phyloP scores from a whole-genome alignment of 345 rosid genomes.

The Dipteronia sinensis region DNA sequence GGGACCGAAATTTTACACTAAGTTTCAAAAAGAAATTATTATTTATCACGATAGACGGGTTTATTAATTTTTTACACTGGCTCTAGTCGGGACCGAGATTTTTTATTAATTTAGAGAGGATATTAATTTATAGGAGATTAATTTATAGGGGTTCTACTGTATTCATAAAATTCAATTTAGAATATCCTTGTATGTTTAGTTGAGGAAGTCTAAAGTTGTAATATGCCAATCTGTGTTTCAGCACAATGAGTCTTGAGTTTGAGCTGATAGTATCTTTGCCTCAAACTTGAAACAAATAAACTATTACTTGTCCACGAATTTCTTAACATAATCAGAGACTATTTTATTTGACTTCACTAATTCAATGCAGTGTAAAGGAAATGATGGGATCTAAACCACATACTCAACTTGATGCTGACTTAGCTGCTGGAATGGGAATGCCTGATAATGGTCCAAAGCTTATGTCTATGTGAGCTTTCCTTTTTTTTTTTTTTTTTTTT shows the following conservation, averaged over 20 bases:
- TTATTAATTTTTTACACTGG: too few relatives aligned
- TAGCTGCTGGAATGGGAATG: conserved; percentile 95
- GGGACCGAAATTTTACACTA: too few relatives aligned
- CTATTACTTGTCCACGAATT: background rate
- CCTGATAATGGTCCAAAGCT: conserved; percentile 92
- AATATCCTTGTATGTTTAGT: too few relatives aligned
- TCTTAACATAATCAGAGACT: background rate
- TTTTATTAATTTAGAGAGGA: too few relatives aligned
- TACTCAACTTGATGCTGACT: conserved; percentile 89
- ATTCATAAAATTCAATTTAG: background rate
- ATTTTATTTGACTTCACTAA: conserved; percentile 7
- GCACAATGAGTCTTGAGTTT: background rate
- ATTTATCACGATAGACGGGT: too few relatives aligned
- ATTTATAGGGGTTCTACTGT: too few relatives aligned
- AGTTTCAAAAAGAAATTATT: too few relatives aligned
- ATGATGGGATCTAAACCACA: conserved; percentile 88
- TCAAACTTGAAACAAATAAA: background rate
- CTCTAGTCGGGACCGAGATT: too few relatives aligned
- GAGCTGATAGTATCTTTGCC: background rate
- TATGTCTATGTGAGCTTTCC: conserved; percentile 46
- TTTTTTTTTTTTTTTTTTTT: background rate
- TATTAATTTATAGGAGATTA: too few relatives aligned
- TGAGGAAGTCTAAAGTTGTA: background rate
- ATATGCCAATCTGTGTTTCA: background rate
- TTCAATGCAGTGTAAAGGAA: conserved; percentile 62